Evolutionary conservation across 2,329 filamentous ascomycete species (phyloP), one percentile per base, ranked within the genome.

Genomic region (Macroventuria anomochaeta): DNA sequence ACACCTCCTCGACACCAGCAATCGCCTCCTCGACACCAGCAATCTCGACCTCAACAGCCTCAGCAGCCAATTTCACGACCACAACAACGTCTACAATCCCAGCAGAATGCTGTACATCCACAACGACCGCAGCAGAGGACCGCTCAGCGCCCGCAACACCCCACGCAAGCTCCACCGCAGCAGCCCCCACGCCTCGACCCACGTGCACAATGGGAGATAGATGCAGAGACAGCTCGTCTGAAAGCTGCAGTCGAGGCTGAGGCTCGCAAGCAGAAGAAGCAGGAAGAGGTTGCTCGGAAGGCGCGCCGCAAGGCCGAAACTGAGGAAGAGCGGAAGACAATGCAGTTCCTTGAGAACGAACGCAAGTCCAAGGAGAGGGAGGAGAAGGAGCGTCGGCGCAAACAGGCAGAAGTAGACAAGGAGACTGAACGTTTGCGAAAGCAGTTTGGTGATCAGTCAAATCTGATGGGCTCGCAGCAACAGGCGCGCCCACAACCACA

Each of bases 341-440:
- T 62, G 6, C 63, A 69, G 11, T 72, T 74, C 29, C 65, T 74
- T 7, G 70, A 73, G 21, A 55, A 70, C 15, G 72, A 75, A 53
- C 67, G 69, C 4, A 83, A 86, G 65, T 82, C 81, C 64, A 87
- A 89, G 81, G 79, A 89, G 4, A 83, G 88, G 41, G 78, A 81
- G 36, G 88, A 92, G 67, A 82, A 80, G 50, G 86, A 89, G 62
- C 81, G 78, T 0, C 81, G 77, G 49, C 73, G 76, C 23, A 79
- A 76, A 53, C 79, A 85, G 57, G 79, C 77, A 1, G 83, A 83
- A 47, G 65, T 82, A 12, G 78, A 96, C 29, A 85, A 85, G 36
- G 93, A 97, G 74, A 96, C 91, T 0, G 87, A 87, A 62, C 83
- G 91, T 0, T 77, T 97, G 7, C 80, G 85, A 18, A 84, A 80